phyloP scores from a whole-genome alignment of 1,139 yeast genomes.

The Debaryomyces fabryi region DNA sequence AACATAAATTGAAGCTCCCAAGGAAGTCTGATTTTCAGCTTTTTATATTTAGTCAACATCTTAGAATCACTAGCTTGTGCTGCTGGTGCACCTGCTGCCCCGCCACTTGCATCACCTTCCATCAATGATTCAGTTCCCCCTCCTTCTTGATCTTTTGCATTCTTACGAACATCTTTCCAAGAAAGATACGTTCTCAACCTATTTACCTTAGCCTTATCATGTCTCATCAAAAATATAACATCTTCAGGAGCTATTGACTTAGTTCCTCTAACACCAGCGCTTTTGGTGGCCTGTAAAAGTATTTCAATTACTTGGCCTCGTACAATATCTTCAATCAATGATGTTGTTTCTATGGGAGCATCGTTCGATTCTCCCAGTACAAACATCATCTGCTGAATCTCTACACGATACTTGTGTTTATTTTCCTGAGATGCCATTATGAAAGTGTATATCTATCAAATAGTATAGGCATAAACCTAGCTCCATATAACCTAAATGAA shows the following conservation, averaged over 20 bases:
- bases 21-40: slow-evolving; percentile 81
- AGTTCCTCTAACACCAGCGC: slow-evolving; percentile 81
- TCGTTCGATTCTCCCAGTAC: slow-evolving; percentile 95
- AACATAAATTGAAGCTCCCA: slow-evolving; percentile 98
- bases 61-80: slow-evolving; percentile 52
- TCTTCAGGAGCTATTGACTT: slow-evolving; percentile 90
- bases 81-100: slow-evolving; percentile 30
- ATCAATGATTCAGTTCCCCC: slow-evolving; percentile 67
- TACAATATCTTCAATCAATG: slow-evolving; percentile 91
- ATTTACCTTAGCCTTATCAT: slow-evolving; percentile 92
- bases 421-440: slow-evolving; percentile 25
- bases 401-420: slow-evolving; percentile 77
- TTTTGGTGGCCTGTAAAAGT: slow-evolving; percentile 72
- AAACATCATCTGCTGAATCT: slow-evolving; percentile 98
- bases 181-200: slow-evolving; percentile 86
- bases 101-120: slow-evolving; percentile 45
- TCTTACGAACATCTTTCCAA: slow-evolving; percentile 97
- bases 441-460: not conserved
- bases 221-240: slow-evolving; percentile 86
- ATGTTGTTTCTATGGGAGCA: slow-evolving; percentile 89
- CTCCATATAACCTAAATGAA: not conserved
- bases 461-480: not conserved
- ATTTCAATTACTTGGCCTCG: slow-evolving; percentile 93
- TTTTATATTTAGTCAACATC: slow-evolving; percentile 65
- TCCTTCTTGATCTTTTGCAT: slow-evolving; percentile 93